Evolutionary conservation across 805 yeast genomes (phyloP).

Genomic region (Candida patagonica): DNA sequence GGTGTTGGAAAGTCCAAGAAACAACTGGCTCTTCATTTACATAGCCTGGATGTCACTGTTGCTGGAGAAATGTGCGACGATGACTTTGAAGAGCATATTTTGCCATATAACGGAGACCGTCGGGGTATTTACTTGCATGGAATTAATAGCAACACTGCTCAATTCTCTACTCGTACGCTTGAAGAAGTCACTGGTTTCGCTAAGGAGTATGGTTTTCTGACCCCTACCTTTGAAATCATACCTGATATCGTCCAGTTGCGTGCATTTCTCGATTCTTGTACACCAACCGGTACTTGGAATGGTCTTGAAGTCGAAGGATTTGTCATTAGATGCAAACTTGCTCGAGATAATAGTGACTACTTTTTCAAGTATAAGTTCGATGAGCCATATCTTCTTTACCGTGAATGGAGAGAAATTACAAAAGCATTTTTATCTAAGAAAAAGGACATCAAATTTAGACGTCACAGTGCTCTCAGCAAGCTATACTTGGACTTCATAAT

Average conservation of each 20-base stretch:
- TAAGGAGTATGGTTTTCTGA: conserved; percentile 58
- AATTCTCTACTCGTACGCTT: conserved; percentile 59
- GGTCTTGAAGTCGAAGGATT: conserved; percentile 84
- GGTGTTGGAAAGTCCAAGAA: conserved; percentile 30
- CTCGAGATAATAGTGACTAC: conserved; percentile 34
- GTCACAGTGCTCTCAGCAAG: conserved; percentile 21
- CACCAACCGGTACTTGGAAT: conserved; percentile 60
- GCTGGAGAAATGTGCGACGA: conserved; percentile 94
- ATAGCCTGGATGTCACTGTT: conserved; percentile 55
- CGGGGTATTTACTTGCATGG: conserved; percentile 92
- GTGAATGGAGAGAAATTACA: conserved; percentile 86
- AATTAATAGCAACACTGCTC: conserved; percentile 55
- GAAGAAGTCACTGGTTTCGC: conserved; percentile 54
- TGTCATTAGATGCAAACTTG: conserved; percentile 60
- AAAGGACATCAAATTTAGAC: conserved; percentile 8
- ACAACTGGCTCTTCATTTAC: conserved; percentile 50
- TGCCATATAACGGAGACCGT: conserved; percentile 53
- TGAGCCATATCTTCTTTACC: conserved; percentile 85
- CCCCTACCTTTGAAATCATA: conserved; percentile 25
- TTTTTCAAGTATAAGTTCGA: conserved; percentile 93
- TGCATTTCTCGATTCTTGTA: conserved; percentile 44
- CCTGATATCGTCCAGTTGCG: conserved; percentile 36
- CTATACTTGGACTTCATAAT: conserved; percentile 62
- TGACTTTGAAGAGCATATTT: conserved; percentile 83
- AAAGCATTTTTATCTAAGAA: conserved; percentile 38